Evolutionary conservation across 805 yeast species (phyloP).

Genomic region (Candida insectorum): DNA sequence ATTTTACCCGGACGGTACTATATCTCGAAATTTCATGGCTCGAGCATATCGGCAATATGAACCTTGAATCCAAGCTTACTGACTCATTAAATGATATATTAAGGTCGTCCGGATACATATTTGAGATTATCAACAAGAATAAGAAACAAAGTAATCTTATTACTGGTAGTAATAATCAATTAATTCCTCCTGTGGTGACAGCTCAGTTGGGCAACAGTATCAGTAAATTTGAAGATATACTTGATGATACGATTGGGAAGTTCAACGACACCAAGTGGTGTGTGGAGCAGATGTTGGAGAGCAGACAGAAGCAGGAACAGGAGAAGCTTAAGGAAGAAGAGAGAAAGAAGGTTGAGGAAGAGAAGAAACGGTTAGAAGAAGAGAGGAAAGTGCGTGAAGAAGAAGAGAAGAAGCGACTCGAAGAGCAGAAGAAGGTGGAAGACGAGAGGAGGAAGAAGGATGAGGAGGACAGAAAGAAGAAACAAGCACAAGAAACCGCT

Average conservation of each 20-base stretch:
- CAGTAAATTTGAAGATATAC: conserved; percentile 36
- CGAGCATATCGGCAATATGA: too few species aligned
- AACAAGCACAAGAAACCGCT: conserved; percentile 17
- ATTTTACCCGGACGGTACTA: not conserved
- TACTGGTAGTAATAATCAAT: conserved; percentile 40
- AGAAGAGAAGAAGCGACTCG: conserved; percentile 15
- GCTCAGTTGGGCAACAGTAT: conserved; percentile 32
- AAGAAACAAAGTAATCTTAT: conserved; percentile 38
- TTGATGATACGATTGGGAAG: conserved; percentile 40
- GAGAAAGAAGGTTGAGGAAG: conserved; percentile 15
- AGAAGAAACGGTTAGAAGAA: conserved; percentile 19
- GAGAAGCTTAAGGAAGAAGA: conserved; percentile 31
- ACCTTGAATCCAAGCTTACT: conserved; percentile 37
- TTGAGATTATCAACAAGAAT: conserved; percentile 39
- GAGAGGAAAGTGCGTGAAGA: conserved; percentile 14
- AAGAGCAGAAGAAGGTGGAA: conserved; percentile 16
- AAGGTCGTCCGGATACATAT: conserved; percentile 41
- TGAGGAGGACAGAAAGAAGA: conserved; percentile 15
- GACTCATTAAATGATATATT: conserved; percentile 39
- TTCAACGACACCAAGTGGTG: conserved; percentile 45
- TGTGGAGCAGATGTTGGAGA: conserved; percentile 39
- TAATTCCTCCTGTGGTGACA: conserved; percentile 35
- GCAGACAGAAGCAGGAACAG: conserved; percentile 40
- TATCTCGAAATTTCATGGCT: not conserved
- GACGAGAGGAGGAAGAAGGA: conserved; percentile 16